phyloP scores from a whole-genome alignment of 768 basidiomycete genomes.

The Candolleomyces eurysporus region DNA sequence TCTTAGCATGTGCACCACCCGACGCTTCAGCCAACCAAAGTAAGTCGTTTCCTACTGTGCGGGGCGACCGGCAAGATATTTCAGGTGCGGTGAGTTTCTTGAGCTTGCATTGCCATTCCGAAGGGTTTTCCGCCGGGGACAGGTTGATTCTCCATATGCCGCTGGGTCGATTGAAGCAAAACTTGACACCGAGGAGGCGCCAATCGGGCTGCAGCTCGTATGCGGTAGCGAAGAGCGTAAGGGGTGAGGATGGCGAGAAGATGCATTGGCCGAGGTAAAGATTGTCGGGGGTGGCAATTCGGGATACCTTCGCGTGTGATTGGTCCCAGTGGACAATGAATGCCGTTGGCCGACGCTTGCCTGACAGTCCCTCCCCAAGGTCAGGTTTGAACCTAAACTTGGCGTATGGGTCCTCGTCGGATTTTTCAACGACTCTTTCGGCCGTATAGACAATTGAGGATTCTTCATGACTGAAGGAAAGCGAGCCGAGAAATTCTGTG shows the following conservation, averaged over 20 bases:
- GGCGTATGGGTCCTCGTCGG: conserved; percentile 30
- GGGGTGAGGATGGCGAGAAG: conserved; percentile 29
- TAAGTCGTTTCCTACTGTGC: conserved; percentile 37
- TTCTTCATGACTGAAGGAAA: conserved; percentile 56
- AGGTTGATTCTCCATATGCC: conserved; percentile 53
- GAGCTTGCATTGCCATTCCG: not conserved
- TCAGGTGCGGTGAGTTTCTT: conserved; percentile 41
- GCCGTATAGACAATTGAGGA: conserved; percentile 57
- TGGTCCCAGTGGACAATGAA: conserved; percentile 54
- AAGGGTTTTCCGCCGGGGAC: not conserved
- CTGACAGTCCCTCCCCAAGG: conserved; percentile 61
- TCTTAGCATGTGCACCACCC: conserved; percentile 62
- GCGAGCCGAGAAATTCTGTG: conserved; percentile 49
- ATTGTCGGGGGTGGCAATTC: conserved; percentile 13
- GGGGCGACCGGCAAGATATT: conserved; percentile 59
- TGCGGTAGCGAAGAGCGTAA: conserved; percentile 55
- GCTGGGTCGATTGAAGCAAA: conserved; percentile 58
- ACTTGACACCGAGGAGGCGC: conserved; percentile 55
- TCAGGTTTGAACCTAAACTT: conserved; percentile 57
- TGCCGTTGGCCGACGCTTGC: conserved; percentile 49
- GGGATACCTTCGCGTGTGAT: conserved; percentile 1
- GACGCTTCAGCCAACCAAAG: conserved; percentile 54
- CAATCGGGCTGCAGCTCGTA: conserved; percentile 59
- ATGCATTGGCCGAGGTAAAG: conserved; percentile 40
- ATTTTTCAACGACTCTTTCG: conserved; percentile 43